phyloP scores from a whole-genome alignment of 768 basidiomycete species.

The Amylocystis lapponica region DNA sequence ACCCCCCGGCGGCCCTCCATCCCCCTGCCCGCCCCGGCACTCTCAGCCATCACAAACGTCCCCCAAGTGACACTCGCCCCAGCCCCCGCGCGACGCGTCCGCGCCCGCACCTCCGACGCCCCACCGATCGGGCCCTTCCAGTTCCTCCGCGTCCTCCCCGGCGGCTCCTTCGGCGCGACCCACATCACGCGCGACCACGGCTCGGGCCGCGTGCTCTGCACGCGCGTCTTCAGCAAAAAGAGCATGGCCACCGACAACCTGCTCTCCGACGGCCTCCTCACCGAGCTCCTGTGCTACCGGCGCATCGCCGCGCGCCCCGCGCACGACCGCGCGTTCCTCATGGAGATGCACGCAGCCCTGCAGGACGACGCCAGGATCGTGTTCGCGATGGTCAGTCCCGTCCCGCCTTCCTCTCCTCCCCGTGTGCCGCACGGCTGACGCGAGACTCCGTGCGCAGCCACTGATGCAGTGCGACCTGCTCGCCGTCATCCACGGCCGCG shows the following conservation, averaged over 20 bases:
- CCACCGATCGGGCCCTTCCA: constrained; percentile 14
- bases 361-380: constrained; percentile 18
- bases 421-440: background rate
- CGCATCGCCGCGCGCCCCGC: constrained; percentile 13
- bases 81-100: too few relatives aligned
- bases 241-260: constrained; percentile 1
- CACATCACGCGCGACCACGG: constrained; percentile 12
- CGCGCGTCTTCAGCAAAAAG: constrained; percentile 17
- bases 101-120: too few relatives aligned
- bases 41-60: too few relatives aligned
- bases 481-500: constrained; percentile 4
- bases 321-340: constrained; percentile 15
- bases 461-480: constrained; percentile 15
- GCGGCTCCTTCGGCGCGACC: constrained; percentile 17
- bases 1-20: too few relatives aligned
- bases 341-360: constrained; percentile 21
- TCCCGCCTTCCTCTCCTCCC: background rate
- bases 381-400: constrained; percentile 20
- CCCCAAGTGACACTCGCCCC: too few relatives aligned
- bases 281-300: constrained; percentile 21
- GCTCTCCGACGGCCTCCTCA: constrained; percentile 5
- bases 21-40: too few relatives aligned
- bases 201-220: constrained; percentile 15
- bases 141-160: constrained; percentile 12
- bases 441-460: constrained; percentile 7